Conservation (phyloP, 2,329 filamentous ascomycete genomes). For the Dothistroma pini region DNA sequence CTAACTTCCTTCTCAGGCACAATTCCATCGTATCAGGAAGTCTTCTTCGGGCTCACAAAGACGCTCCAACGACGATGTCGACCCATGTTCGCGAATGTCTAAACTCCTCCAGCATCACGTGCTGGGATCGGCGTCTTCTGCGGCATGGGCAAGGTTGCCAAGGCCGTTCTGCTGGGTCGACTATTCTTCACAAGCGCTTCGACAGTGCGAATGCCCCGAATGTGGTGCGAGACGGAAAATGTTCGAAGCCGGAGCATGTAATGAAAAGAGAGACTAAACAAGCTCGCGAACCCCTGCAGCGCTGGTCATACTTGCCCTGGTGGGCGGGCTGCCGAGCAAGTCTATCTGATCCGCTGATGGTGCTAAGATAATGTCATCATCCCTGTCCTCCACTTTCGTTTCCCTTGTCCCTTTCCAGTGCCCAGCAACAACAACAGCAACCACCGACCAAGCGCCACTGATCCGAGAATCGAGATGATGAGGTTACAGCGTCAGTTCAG, state of each 20-base stretch:
- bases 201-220: neutral
- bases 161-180: neutral
- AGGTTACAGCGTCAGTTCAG: neutral
- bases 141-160: constrained; percentile 14
- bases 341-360: too few species aligned
- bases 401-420: too few species aligned
- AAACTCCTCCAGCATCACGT: constrained; percentile 4
- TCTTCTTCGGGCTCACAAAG: neutral
- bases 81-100: neutral
- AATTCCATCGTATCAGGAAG: constrained; percentile 9
- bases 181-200: neutral
- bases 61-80: neutral
- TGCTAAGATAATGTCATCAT: too few species aligned
- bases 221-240: neutral
- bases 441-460: too few species aligned
- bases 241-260: neutral
- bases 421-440: too few species aligned
- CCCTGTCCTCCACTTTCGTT: too few species aligned
- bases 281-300: neutral
- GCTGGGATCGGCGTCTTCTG: neutral
- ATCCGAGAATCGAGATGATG: too few species aligned
- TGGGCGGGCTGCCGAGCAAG: too few species aligned
- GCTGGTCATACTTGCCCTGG: neutral
- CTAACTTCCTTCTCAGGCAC: constrained; percentile 9
- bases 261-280: neutral